A percentile compares a stretch with the other conserved stretches of the same genome.
phyloP scores from a whole-genome alignment of 129 eudicot species.

The Cynara cardunculus region DNA sequence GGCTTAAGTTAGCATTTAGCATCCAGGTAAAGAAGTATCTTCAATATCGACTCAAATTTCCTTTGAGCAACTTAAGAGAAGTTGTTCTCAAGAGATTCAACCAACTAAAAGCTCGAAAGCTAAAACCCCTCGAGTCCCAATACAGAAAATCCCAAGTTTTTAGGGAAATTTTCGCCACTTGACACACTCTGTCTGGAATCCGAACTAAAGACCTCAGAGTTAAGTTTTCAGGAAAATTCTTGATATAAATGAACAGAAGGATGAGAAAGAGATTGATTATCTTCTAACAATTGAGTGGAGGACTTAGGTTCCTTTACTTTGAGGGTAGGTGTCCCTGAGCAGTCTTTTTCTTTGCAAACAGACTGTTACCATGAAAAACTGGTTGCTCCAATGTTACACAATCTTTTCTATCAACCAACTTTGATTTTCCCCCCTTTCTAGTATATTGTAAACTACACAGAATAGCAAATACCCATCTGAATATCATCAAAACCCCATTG shows the following conservation, averaged over 20 bases:
- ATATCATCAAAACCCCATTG: background rate
- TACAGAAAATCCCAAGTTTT: too few relatives aligned
- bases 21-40: background rate
- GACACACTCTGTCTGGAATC: too few relatives aligned
- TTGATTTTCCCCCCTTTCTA: background rate
- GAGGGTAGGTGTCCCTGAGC: background rate
- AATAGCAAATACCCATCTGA: background rate
- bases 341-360: background rate
- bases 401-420: background rate
- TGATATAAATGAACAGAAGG: background rate
- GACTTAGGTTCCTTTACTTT: too few relatives aligned
- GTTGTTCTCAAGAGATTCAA: too few relatives aligned
- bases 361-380: background rate
- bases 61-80: too few relatives aligned
- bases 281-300: background rate
- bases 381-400: background rate
- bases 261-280: background rate
- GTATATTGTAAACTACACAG: background rate
- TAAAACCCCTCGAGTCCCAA: too few relatives aligned
- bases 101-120: too few relatives aligned
- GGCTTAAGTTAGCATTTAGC: background rate
- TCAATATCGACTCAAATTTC: too few relatives aligned
- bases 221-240: background rate
- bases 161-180: too few relatives aligned
- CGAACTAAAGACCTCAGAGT: background rate